Evolutionary conservation across 305 asterid species (phyloP), one percentile per base, ranked within the genome.

Genomic region (Fraxinus paxiana): DNA sequence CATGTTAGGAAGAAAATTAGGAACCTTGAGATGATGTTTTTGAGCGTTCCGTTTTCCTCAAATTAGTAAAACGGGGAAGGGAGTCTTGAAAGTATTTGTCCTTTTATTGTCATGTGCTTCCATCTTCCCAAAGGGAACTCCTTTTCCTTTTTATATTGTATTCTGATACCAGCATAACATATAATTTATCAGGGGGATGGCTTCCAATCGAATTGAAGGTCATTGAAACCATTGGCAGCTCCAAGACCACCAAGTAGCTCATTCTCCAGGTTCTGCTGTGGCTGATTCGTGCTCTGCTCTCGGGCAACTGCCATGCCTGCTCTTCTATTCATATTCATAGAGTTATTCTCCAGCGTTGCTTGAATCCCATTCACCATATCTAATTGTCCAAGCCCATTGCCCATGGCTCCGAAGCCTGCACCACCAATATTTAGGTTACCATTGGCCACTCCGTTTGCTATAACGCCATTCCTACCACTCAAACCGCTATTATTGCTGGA

Each of bases 141-240:
- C 72, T 22, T 63, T 22, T 3, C 30, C 33, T 1, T 22, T 7
- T 63, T 24, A 22, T 63, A 26, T 63, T 63, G 72, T 24, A 63
- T 26, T 63, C 28, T 8, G 15, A 59, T 59, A 6, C 72, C 72
- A 24, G n/a, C 17, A 63, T 22, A 0, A 24, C 69, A 22, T 63
- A 22, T 3, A 26, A 63, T 63, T 30, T 67, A 67, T 79, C 77
- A 87, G 17, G 89, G 94, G 80, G 98, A 95, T 37, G 90, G 13
- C 85, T 91, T 90, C 93, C 94, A 95, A 79, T 95, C 97, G 35
- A 91, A 92, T 12, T 90, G 98, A 84, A 92, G 92, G 87, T 90
- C 89, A 51, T 88, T 90, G 51, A 88, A 95, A 72, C 94, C 93
- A 48, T 89, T 90, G 41, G 85, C 93, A 4, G 94, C 90, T 81